Evolutionary conservation across 139 green algal genomes (phyloP), one percentile per base, ranked within the genome.

Genomic region (Chlorella ohadii): DNA sequence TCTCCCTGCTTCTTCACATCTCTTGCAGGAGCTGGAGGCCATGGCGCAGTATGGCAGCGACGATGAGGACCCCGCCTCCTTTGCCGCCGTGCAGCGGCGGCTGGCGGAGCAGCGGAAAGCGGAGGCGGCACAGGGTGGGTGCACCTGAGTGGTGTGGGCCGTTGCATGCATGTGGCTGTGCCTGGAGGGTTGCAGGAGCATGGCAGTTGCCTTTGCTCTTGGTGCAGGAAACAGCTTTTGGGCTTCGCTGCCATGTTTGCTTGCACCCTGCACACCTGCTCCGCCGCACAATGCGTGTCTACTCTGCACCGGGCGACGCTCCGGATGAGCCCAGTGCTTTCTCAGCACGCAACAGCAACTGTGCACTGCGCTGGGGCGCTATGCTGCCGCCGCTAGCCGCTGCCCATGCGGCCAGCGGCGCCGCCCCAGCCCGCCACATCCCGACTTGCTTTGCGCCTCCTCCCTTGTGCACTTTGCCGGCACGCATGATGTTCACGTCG

Each of bases 21-120:
- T 13, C 7, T 13, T 28, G 57, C 57, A 82, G 39, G 85, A 88
- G 66, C 65, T 87, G 71, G 79, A 65, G 36, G 77, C 67, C 0
- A 85, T 86, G 87, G 82, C 76, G 9, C 31, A 56, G 41, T 83
- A 85, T 55, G 70, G 39, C n/a, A 41, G 7, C 22, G 76, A 85
- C 36, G 79, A 86, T 1, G 88, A 79, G 34, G 87, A 86, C 38
- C 59, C 38, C 4, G 17, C 31, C 7, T 77, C 31, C 51, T 87
- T 90, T 85, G 65, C 81, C 22, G 74, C 82, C 20, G 39, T 90
- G 74, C 66, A 64, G n/a, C 68, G 66, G 63, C 55, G 44, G 51
- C 36, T 84, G 81, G 61, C 33, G 36, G 76, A 61, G 38, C 59
- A 81, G 56, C 55, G 74, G 9, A 27, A 25, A 22, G 28, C 51